Base-by-base conservation (phyloP, 805 yeast genomes). In the Ogataea polymorpha region DNA sequence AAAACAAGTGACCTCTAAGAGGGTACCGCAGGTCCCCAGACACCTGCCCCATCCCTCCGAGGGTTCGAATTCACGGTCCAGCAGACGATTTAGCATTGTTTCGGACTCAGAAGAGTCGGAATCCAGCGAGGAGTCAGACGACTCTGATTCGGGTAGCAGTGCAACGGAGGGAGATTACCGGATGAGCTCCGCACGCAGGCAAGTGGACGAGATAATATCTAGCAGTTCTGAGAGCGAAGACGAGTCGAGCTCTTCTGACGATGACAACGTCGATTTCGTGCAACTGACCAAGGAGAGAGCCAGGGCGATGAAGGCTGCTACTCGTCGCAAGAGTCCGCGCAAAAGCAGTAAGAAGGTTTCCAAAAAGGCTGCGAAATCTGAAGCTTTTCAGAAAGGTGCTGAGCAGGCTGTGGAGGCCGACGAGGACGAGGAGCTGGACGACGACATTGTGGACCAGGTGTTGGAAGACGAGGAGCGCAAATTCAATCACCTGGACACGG, bases 251-350 rank as follows among this genome's bases (percentile, higher is more conserved):
- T 74, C 42, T 2, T 77, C 82, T 0, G 82, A 77, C 51, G 87
- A 80, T 49, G 80, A 79, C 26, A 80, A 78, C 50, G 79, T 83
- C 2, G 91, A 85, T 62, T 82, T 81, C 58, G 86, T 84, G 12
- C 77, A 75, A 57, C 62, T 85, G 45, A 84, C 86, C 25, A 85
- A 82, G 8, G 83, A 82, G 57, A 69, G 82, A 62, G 77, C 77
- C 27, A 71, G 65, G 45, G 70, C 79, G 1, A 65, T 76, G 70
- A 73, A 74, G 46, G 76, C 77, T 1, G 72, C 66, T 3, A 58
- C 57, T 37, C 54, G 51, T 18, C 42, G 50, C 23, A 56, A 54
- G 45, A 48, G 44, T 10, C 54, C 60, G 2, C 48, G 53, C 32
- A 54, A 58, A 28, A 37, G 49, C 11, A 36, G 20, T 25, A 45